Evolutionary conservation across 192 early-diverging fungal genomes (phyloP), one percentile per base, ranked within the genome.

Genomic region (Coemansia sp.): DNA sequence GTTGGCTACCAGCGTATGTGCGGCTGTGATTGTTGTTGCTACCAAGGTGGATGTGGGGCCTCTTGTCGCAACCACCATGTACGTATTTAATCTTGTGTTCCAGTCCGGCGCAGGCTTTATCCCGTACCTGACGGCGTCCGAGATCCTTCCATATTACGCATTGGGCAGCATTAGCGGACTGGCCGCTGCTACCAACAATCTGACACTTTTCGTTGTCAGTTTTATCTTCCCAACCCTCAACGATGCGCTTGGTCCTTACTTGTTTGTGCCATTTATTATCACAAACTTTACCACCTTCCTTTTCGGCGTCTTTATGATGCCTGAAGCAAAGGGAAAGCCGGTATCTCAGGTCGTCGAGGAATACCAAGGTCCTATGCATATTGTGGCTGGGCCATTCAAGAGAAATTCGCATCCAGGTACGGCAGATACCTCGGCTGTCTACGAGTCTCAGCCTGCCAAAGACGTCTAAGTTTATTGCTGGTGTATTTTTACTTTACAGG

Each of bases 41-140:
- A 83, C 76, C 61, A 82, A 87, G 61, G 73, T 90, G 52, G 84
- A 82, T 10, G 57, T 86, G 20, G 66, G 81, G 28, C 74, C 79
- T 9, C 66, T 85, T 1, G 77, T 86, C n/a, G 84, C 91, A 21
- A 81, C 87, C 0, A 83, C 87, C 3, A 63, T 90, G 58, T 84
- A 88, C 21, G 73, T 90, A 15, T 86, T 95, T 64, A 87, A 81
- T 16, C 89, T 92, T 81, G 92, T 94, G 16, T 91, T 96, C 89
- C 84, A 92, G 86, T 10, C 82, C 90, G 63, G 95, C 85, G 43
- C 71, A 87, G 95, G 95, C 4, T 90, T 91, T n/a, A 92, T 96
- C 58, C 91, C 95, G 2, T 96, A 91, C 46, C 61, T 92, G 29
- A 87, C 88, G 18, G 86, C 87, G 7, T 87, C 89, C 16, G 91